Evolutionary conservation across 192 early-diverging fungal genomes (phyloP).

Genomic region (Coemansia sp.): DNA sequence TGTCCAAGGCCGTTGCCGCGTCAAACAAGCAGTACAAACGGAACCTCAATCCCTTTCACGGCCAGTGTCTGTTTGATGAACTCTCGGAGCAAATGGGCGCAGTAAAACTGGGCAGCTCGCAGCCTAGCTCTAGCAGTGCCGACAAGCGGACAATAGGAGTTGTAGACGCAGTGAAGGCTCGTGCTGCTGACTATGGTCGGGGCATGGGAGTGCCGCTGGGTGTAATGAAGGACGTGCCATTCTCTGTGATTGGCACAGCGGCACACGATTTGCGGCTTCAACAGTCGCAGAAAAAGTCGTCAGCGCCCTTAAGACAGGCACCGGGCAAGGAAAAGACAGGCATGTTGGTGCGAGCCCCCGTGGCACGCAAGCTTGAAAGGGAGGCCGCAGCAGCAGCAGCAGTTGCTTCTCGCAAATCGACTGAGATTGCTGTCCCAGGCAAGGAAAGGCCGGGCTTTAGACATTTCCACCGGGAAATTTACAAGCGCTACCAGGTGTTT

Average conservation of each 20-base stretch:
- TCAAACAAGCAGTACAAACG: too few relatives aligned
- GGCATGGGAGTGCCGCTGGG: conserved; percentile 2
- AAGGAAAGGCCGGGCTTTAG: background rate
- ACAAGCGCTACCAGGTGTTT: background rate
- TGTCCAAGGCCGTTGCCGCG: background rate
- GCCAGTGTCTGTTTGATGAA: too few relatives aligned
- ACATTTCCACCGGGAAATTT: background rate
- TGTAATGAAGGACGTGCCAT: conserved; percentile 1
- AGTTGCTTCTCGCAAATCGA: background rate
- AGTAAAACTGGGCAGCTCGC: background rate
- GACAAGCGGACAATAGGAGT: background rate
- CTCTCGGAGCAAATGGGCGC: background rate
- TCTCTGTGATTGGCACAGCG: background rate
- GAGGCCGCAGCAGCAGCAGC: background rate
- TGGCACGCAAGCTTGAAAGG: background rate
- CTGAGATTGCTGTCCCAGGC: background rate
- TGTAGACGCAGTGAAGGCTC: conserved; percentile 3
- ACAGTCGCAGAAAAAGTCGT: background rate
- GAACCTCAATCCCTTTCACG: too few relatives aligned
- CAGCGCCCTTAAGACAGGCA: conserved; percentile 4
- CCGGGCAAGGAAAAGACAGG: conserved; percentile 5
- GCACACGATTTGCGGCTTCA: conserved; percentile 4
- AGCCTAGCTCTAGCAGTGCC: background rate
- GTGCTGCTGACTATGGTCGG: background rate
- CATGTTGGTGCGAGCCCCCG: conserved; percentile 2